Evolutionary conservation across 352 stramenopile genomes (phyloP), one percentile per base, ranked within the genome.

Genomic region (Phytophthora melonis): DNA sequence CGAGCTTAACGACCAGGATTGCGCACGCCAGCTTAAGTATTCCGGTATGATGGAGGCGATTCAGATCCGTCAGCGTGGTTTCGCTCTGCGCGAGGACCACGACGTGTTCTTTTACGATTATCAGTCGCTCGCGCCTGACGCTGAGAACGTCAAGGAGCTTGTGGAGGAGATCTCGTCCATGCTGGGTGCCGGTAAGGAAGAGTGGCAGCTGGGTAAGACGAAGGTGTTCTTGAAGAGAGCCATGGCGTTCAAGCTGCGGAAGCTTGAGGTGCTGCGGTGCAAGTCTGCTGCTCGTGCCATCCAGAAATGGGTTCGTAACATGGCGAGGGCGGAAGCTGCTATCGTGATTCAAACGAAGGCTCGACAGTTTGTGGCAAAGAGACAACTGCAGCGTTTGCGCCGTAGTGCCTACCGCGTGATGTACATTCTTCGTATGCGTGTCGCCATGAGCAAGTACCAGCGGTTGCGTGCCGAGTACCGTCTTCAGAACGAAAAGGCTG

Each of bases 81-180:
- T 97, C 74, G 91, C 89, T 34, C 66, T 97, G 19, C 88, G 91
- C 13, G 91, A 97, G 60, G 91, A 97, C 45, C 91, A 97, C 70
- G 91, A 97, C 58, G 90, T 96, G 27, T 97, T 97, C 68, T 97
- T 97, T 67, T 97, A 97, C 64, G 90, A 97, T 68, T 97, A 95
- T 55, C 88, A 96, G 58, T 87, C 86, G n/a, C 71, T 97, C 18
- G 87, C 88, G 2, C 91, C 91, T n/a, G 79, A 93, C 13, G 88
- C 90, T 0, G 89, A 97, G 58, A 94, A 89, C 52, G 93, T 97
- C 58, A 81, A 85, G 30, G 90, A 97, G 58, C 81, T 97, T 1
- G 83, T 97, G 0, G 80, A 93, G 58, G 80, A 93, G 59, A 95
- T 97, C 49, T 97, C 91, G 34, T 85, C 84, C 0, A 96, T 95